Base-by-base conservation (phyloP, 2,329 filamentous ascomycete species). In the Pseudocercospora ulei region DNA sequence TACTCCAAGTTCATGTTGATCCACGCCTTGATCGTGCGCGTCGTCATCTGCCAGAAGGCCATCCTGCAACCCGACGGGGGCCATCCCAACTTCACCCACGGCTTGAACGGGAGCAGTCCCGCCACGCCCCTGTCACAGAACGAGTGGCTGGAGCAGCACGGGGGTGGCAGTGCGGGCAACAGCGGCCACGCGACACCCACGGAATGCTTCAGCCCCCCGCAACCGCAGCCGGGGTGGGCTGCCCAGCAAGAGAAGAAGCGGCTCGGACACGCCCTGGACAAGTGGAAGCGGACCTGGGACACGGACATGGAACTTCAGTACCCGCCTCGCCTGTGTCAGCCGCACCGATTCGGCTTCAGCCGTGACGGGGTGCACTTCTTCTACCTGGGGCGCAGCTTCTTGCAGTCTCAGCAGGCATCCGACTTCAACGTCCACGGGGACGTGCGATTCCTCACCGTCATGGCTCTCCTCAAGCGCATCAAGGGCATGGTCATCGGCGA, bases 1-100 rank as follows among this genome's bases (percentile, higher is more conserved):
- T 81, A 78, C 52, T 78, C 76, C 22, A 85, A 85, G 54, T 84
- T 84, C 52, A 72, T 85, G 39, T 60, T 85, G 30, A 74, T 85
- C 5, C 80, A 85, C 52, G 75, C 73, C 7, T 64, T 86, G 36
- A 68, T 82, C 39, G 67, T 74, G 4, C 69, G 81, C 47, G 72
- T 84, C 47, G 73, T 68, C 63, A 61, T 64, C 38, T 60, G 65
- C 26, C 70, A 70, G 50, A 67, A 65, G 45, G 51, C 64, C 9
- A 33, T 56, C n/a, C 43, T 55, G 18, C 47, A 50, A 23, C 53
- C 54, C 5, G 51, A 57, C 11, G 44, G 42, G 11, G 36, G 45
- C 6, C 46, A 51, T 40, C 50, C 52, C 16, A 38, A 48, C 43
- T 49, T 61, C 31, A 58, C 52, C 30, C 43, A 56, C 25, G 47